A percentile compares a stretch with the other conserved stretches of the same genome.
Evolutionary conservation across 169 alveolate genomes (phyloP).

Genomic region (Plasmodium cynomolgi): DNA sequence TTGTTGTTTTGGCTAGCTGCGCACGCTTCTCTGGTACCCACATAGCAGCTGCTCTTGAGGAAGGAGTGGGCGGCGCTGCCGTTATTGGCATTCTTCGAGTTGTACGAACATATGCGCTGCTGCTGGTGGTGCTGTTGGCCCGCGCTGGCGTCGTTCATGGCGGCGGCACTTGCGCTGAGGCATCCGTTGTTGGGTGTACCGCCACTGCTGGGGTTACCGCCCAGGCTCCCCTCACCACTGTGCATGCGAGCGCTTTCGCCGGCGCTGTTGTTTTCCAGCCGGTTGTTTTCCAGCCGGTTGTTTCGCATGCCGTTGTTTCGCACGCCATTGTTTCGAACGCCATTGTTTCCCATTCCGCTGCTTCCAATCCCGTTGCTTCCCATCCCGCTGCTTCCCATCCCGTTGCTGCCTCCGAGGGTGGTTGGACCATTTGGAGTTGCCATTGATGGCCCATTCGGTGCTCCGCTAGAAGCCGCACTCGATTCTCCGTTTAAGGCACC

Average conservation of each 20-base stretch:
- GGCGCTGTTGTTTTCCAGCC: neutral
- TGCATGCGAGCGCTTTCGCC: neutral
- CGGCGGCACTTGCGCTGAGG: neutral
- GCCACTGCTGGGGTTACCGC: neutral
- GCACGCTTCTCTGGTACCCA: neutral
- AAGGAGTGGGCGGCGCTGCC: neutral
- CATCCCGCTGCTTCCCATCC: neutral
- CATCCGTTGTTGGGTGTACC: neutral
- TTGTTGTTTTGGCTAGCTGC: neutral
- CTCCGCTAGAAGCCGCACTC: neutral
- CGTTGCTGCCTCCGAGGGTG: neutral
- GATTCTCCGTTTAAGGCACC: neutral
- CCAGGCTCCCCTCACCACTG: neutral
- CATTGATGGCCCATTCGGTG: neutral
- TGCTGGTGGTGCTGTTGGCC: neutral
- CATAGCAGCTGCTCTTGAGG: neutral
- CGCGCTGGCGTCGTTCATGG: neutral
- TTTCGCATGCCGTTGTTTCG: too few species aligned
- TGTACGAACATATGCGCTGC: neutral
- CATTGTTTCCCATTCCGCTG: too few species aligned
- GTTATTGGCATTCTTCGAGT: slow-evolving; percentile 4
- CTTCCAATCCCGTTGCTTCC: too few species aligned
- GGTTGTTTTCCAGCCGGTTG: too few species aligned
- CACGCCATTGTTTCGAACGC: too few species aligned
- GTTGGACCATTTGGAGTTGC: neutral